Base-by-base conservation (phyloP, 305 asterid species). In the Fraxinus sp. region DNA sequence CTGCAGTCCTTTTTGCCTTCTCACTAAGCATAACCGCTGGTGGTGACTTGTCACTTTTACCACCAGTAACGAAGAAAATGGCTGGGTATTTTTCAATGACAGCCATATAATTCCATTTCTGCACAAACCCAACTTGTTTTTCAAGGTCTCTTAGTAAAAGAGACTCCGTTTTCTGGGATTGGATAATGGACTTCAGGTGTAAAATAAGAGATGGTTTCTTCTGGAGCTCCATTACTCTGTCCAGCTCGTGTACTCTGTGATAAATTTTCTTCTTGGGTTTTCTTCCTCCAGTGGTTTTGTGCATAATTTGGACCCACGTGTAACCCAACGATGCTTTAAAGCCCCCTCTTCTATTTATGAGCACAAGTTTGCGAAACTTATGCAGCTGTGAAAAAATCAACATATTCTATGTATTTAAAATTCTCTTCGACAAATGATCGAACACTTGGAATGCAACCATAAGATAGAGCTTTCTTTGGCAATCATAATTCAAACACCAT, bases 61-160 rank as follows among this genome's bases (percentile, higher is more conserved):
- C 93, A 9, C 97, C 92, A 1, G 77, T 0, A 16, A 94, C 97
- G 24, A 88, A 90, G 70, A 93, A 96, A 75, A 96, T 86, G 22
- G 95, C 7, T 66, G 95, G 94, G 85, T 94, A 93, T 81, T 91
- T 96, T 39, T 94, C 95, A 74, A 96, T 93, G 49, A 91, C 86
- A 84, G 95, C 90, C 92, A 96, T 93, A 87, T 86, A 88, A 73
- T 94, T 96, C 98, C 99, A 94, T 85, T 96, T 94, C 87, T 94
- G 93, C 81, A 93, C 95, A 74, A 94, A 93, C 70, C 99, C 99
- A 74, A 94, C 98, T 88, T 89, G 94, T 81, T 96, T 96, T 83
- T 93, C 98, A 14, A 93, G 97, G 89, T 96, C 99, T 88, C 99
- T 88, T 24, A 94, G 97, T 76, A 86, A 91, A 75, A 96, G 86